phyloP scores from a whole-genome alignment of 139 green algal species.

The Volvox reticuliferus region DNA sequence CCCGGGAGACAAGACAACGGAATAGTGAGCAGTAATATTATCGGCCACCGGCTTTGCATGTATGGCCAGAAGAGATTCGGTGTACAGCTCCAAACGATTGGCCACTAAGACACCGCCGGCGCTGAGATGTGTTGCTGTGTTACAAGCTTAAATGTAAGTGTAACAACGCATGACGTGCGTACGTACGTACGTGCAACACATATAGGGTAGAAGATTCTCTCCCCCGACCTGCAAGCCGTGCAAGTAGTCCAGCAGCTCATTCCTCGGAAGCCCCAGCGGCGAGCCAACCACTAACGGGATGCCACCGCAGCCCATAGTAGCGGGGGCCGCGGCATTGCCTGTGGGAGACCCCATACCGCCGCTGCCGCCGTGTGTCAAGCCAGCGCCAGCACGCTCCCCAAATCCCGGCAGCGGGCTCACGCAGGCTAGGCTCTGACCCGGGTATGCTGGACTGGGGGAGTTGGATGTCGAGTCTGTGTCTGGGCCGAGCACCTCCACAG shows the following conservation, averaged over 20 bases:
- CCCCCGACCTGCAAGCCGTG: slow-evolving; percentile 66
- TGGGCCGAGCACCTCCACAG: slow-evolving; percentile 32
- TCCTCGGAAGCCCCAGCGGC: slow-evolving; percentile 50
- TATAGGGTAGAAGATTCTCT: too few relatives aligned
- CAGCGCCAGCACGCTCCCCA: neutral
- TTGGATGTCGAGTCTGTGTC: neutral
- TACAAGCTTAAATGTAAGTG: too few relatives aligned
- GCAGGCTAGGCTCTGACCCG: neutral
- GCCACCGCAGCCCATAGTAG: slow-evolving; percentile 36
- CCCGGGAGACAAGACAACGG: too few relatives aligned
- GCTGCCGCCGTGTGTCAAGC: neutral
- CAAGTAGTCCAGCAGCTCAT: slow-evolving; percentile 86
- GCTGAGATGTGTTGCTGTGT: too few relatives aligned
- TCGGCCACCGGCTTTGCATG: too few relatives aligned
- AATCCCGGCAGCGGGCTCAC: slow-evolving; percentile 40
- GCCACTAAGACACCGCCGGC: too few relatives aligned
- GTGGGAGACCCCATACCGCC: neutral
- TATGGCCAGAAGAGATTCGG: too few relatives aligned
- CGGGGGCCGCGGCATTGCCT: slow-evolving; percentile 14
- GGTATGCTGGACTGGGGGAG: neutral
- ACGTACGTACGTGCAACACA: too few relatives aligned
- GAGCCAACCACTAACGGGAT: slow-evolving; percentile 37
- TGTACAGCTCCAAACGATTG: too few relatives aligned
- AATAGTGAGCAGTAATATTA: too few relatives aligned
- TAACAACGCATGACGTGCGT: too few relatives aligned